Percentiles rank a stretch among this genome's conserved stretches.
These are phyloP conservation scores for Eucalyptus pauciflora DNA, from an alignment of 345 rosid genomes.

Conservation along the genomic window DNA sequence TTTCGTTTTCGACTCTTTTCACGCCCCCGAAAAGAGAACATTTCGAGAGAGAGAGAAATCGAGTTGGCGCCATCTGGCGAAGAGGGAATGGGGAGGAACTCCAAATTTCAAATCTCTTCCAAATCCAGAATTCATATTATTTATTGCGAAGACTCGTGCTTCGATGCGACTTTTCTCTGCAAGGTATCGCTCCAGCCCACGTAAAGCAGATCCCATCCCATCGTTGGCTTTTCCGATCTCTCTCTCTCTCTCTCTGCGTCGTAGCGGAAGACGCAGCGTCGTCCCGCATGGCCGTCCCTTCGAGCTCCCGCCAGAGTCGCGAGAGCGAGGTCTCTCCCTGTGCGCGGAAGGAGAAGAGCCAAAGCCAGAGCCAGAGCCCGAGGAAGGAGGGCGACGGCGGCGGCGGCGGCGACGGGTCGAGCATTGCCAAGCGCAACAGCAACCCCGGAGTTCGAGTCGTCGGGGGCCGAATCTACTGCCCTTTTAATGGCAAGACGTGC, in stretches of 20 bases:
- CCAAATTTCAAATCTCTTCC: background rate
- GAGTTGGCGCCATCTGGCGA: background rate
- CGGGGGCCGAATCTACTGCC: constrained; percentile 39
- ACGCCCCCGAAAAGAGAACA: background rate
- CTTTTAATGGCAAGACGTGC: constrained; percentile 57
- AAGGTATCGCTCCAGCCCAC: background rate
- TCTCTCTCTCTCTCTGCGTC: background rate
- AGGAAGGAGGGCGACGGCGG: background rate
- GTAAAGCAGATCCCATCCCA: background rate
- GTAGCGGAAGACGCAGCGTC: background rate
- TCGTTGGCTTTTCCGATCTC: background rate
- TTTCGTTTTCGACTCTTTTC: background rate
- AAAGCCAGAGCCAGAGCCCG: background rate
- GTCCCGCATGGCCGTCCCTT: background rate
- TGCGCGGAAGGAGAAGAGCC: background rate
- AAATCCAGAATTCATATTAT: background rate
- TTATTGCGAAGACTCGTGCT: background rate
- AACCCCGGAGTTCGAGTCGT: constrained; percentile 38
- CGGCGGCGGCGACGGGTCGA: background rate
- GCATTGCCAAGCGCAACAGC: background rate
- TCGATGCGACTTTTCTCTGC: background rate
- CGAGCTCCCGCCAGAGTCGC: background rate
- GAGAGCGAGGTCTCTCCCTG: background rate
- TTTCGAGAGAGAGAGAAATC: background rate
- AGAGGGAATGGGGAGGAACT: background rate